phyloP scores from a whole-genome alignment of 1,139 yeast genomes.

The Taiozyma sp. region DNA sequence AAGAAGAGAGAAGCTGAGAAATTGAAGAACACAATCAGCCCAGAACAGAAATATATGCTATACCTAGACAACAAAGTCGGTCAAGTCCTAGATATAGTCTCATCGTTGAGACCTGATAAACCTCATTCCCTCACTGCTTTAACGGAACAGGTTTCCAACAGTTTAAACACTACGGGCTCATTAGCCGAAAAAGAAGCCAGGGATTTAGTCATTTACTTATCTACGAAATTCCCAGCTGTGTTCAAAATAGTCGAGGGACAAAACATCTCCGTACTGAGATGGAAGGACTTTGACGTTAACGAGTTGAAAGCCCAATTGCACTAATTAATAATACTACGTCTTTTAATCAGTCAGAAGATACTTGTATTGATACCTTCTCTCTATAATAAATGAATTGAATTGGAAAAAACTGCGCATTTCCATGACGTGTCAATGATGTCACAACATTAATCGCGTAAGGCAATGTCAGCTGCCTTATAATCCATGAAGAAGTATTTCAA shows the following conservation, averaged over 20 bases:
- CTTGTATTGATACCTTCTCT: background rate
- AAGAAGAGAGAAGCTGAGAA: constrained; percentile 31
- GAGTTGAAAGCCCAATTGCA: constrained; percentile 7
- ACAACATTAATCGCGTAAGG: constrained; percentile 30
- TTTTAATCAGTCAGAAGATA: background rate
- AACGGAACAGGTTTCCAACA: constrained; percentile 26
- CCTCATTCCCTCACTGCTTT: constrained; percentile 30
- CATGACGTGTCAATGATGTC: background rate
- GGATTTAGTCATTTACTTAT: constrained; percentile 21
- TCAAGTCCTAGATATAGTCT: constrained; percentile 29
- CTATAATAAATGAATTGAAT: background rate
- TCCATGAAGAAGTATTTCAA: constrained; percentile 88
- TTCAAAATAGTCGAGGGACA: constrained; percentile 15
- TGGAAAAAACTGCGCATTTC: background rate
- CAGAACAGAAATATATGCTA: constrained; percentile 33
- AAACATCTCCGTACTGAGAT: constrained; percentile 14
- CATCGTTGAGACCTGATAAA: constrained; percentile 25
- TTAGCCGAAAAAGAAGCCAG: constrained; percentile 28
- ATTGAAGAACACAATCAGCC: constrained; percentile 21
- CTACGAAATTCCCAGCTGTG: constrained; percentile 15
- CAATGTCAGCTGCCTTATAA: constrained; percentile 89
- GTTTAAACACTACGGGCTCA: constrained; percentile 26
- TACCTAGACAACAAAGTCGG: constrained; percentile 40
- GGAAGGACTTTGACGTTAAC: constrained; percentile 19
- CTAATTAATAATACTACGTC: background rate